A percentile compares a stretch with the other conserved stretches of the same genome.
Evolutionary conservation across 495 filamentous ascomycete species (phyloP).

Genomic region (Corynascus novoguineensis): DNA sequence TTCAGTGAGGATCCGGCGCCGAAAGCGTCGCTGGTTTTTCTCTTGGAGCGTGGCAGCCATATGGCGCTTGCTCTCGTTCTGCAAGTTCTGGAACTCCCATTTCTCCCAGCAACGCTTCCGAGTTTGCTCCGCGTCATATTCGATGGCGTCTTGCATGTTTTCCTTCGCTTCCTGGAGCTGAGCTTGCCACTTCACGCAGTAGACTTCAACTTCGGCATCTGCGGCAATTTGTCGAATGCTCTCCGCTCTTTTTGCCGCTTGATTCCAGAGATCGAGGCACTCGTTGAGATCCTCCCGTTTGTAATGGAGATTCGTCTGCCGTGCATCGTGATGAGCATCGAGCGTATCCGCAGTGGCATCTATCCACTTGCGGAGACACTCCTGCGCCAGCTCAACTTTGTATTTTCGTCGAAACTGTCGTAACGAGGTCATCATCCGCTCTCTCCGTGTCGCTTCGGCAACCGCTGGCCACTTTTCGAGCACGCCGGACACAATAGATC

Average conservation of each 20-base stretch:
- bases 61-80: slow-evolving; percentile 17
- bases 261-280: slow-evolving; percentile 24
- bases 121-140: slow-evolving; percentile 24
- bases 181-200: slow-evolving; percentile 18
- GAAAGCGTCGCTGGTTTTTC: slow-evolving; percentile 21
- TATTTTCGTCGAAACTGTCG: slow-evolving; percentile 26
- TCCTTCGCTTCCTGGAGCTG: slow-evolving; percentile 18
- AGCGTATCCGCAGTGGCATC: slow-evolving; percentile 14
- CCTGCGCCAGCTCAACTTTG: slow-evolving; percentile 25
- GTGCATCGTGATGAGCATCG: slow-evolving; percentile 17
- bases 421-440: slow-evolving; percentile 24
- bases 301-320: slow-evolving; percentile 18
- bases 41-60: slow-evolving; percentile 21
- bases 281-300: slow-evolving; percentile 24
- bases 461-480: slow-evolving; percentile 26
- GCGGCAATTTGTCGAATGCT: slow-evolving; percentile 22
- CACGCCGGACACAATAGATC: slow-evolving; percentile 14
- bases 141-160: slow-evolving; percentile 21
- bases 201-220: slow-evolving; percentile 27
- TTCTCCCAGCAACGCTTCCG: slow-evolving; percentile 14
- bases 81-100: slow-evolving; percentile 31
- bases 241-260: slow-evolving; percentile 6
- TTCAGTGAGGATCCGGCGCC: slow-evolving; percentile 19
- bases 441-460: slow-evolving; percentile 17
- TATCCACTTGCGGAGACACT: slow-evolving; percentile 23